Base-by-base conservation (phyloP, 1,284 basidiomycete genomes). In the Austroboletus novae-zelandiae region DNA sequence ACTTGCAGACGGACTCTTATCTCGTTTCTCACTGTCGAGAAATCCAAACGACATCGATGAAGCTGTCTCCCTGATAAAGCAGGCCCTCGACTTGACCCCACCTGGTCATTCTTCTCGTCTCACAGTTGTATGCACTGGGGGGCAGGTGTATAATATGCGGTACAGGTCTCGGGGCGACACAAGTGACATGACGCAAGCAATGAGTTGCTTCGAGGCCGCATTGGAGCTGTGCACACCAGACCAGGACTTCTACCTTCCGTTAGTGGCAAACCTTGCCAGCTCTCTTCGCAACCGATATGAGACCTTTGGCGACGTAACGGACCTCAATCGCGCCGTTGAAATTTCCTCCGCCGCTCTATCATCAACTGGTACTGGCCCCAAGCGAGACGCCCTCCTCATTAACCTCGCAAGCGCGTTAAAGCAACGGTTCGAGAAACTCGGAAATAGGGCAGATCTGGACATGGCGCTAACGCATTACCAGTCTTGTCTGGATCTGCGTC, bases 331-430 rank as follows among this genome's bases (percentile, higher is more conserved):
- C 9, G 51, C 66, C 27, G 23, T 65, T 41, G 51, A 55, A 18
- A 51, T 41, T 9, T 42, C 40, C 20, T 47, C 61, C 20, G 20
- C 41, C 15, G 61, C 57, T 34, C 43, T 56, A 20, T 43, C 52
- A 14, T 13, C 40, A 7, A 40, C 43, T 18, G 15, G 50, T 15
- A 44, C 56, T 13, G 45, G 45, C 23, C 47, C 25, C n/a, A 42
- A 54, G 23, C 59, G 53, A 29, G 64, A 67, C n/a, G 17, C 32
- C 2, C 47, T 66, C 5, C 47, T 68, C 27, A 61, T 61, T 39
- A 62, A 61, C 43, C 51, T 56, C 40, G 62, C 51, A 14, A 47
- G 6, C 34, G 55, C 64, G 8, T 35, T 64, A 23, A 47, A 31
- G 2, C 47, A 53, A 30, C 60, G 62, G 32, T 64, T 60, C 31